These are phyloP conservation scores for Glycyrrhiza uralensis DNA, from an alignment of 306 rosid genomes.

Conservation along the genomic window DNA sequence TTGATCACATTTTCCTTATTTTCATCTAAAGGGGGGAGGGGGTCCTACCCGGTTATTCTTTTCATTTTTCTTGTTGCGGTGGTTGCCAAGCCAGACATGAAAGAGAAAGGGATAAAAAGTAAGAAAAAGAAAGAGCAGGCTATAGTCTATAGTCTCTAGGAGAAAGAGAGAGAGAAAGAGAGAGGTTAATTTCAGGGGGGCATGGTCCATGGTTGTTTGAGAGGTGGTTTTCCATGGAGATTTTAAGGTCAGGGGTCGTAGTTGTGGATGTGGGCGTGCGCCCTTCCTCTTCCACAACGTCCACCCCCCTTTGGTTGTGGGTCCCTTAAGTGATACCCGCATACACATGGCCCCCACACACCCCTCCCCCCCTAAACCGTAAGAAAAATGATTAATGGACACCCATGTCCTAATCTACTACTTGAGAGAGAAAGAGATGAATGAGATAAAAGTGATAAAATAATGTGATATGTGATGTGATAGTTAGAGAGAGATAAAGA, in stretches of 20 bases:
- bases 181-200: conserved; percentile 30
- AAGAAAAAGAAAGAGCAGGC: conserved; percentile 15
- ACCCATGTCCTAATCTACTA: too few species aligned
- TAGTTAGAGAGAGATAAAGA: too few species aligned
- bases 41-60: conserved; percentile 30
- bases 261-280: conserved; percentile 71
- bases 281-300: conserved; percentile 44
- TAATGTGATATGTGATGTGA: too few species aligned
- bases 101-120: conserved; percentile 39
- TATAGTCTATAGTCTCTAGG: not conserved
- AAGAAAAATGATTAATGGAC: too few species aligned
- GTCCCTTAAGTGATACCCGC: conserved; percentile 45
- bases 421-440: too few species aligned
- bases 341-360: conserved; percentile 44
- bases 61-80: conserved; percentile 46
- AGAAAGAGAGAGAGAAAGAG: not conserved
- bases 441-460: too few species aligned
- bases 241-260: conserved; percentile 78
- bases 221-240: conserved; percentile 58
- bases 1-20: conserved; percentile 43
- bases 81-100: conserved; percentile 56
- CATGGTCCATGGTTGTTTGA: conserved; percentile 63
- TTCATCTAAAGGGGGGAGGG: conserved; percentile 28
- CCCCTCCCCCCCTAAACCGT: too few species aligned
- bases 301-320: conserved; percentile 34